These are phyloP conservation scores for Rhynchosporium secalis DNA, from an alignment of 2,329 filamentous ascomycete species.

Conservation along the genomic window DNA sequence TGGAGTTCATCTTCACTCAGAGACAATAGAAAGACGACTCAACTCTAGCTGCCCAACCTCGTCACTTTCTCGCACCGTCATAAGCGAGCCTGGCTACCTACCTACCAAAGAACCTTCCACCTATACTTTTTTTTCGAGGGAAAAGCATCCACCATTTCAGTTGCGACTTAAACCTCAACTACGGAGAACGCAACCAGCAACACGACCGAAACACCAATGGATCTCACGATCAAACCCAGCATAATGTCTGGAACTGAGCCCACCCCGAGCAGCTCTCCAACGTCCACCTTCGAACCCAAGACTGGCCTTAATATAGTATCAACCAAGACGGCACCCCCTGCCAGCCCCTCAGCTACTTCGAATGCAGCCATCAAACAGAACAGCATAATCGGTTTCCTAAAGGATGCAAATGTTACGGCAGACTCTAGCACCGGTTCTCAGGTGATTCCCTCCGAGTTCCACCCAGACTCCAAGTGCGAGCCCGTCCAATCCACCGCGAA, in stretches of 20 bases:
- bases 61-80: background rate
- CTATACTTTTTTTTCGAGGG: background rate
- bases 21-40: slow-evolving; percentile 1
- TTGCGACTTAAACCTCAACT: background rate
- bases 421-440: background rate
- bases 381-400: background rate
- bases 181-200: background rate
- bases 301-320: background rate
- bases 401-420: background rate
- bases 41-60: background rate
- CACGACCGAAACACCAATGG: background rate
- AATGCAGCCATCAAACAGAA: background rate
- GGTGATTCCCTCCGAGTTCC: background rate
- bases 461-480: background rate
- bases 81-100: background rate
- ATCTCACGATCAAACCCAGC: background rate
- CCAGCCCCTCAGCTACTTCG: too few relatives aligned
- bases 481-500: background rate
- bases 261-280: background rate
- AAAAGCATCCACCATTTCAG: background rate
- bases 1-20: background rate
- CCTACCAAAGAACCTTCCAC: background rate
- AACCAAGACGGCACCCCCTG: background rate
- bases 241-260: background rate
- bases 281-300: background rate